Conservation (phyloP, 352 stramenopile species). For the Achlya hypogyna region DNA sequence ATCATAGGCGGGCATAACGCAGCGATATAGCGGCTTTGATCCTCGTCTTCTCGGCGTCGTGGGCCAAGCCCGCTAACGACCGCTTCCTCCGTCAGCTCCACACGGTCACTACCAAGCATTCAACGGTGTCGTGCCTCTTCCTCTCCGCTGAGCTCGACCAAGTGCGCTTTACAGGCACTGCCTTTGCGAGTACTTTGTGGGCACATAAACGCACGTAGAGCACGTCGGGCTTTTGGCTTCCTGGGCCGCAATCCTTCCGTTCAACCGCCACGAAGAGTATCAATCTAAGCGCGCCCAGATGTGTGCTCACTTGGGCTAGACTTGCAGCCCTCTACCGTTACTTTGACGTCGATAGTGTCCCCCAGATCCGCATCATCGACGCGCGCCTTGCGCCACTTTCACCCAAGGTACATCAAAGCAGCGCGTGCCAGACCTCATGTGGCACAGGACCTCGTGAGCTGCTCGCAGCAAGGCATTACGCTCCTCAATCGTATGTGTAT, state of each 20-base stretch:
- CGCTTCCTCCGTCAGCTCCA: neutral
- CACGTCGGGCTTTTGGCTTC: neutral
- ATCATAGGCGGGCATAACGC: neutral
- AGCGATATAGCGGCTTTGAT: neutral
- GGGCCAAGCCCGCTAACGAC: neutral
- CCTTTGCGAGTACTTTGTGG: neutral
- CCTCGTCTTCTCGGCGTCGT: slow-evolving; percentile 10
- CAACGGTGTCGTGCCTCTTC: neutral
- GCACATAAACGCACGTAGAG: neutral
- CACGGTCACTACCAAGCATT: neutral
- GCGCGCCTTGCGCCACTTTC: neutral
- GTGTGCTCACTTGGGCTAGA: neutral
- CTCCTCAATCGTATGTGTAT: slow-evolving; percentile 29
- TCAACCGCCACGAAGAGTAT: slow-evolving; percentile 4
- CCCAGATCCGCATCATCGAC: slow-evolving; percentile 1
- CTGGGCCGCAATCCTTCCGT: slow-evolving; percentile 1
- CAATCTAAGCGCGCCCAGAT: neutral
- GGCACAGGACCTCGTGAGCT: slow-evolving; percentile 25
- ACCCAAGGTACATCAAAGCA: neutral
- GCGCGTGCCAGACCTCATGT: neutral
- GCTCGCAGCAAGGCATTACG: slow-evolving; percentile 34
- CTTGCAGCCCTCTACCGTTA: neutral
- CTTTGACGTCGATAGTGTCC: slow-evolving; percentile 5
- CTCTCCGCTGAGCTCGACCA: slow-evolving; percentile 9
- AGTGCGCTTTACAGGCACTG: slow-evolving; percentile 5